Conservation (phyloP, 148 eudicot genomes). For the Amaranthus hypochondriacus region DNA sequence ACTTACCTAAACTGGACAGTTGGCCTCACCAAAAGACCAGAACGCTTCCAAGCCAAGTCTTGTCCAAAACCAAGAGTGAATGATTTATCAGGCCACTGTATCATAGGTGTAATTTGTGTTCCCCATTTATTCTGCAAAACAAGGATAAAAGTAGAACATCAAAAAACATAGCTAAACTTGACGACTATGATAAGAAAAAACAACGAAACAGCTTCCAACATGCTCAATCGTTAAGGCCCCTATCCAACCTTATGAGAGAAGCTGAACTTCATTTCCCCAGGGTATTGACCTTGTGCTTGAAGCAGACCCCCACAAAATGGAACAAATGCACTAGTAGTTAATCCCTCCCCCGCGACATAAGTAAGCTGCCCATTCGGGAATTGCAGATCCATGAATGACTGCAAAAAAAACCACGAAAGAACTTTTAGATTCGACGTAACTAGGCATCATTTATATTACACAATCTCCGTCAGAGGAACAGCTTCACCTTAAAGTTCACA, state of each 20-base stretch:
- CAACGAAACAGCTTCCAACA: neutral
- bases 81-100: conserved; percentile 88
- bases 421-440: conserved; percentile 18
- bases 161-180: neutral
- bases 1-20: conserved; percentile 73
- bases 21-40: conserved; percentile 86
- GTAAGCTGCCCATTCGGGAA: conserved; percentile 96
- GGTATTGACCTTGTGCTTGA: conserved; percentile 99
- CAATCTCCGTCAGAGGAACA: neutral
- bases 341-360: conserved; percentile 88
- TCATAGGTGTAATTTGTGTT: conserved; percentile 69
- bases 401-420: conserved; percentile 25
- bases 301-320: conserved; percentile 84
- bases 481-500: neutral
- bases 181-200: neutral
- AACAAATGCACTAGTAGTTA: conserved; percentile 83
- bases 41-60: conserved; percentile 89
- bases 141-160: neutral
- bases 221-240: neutral
- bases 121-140: conserved; percentile 79
- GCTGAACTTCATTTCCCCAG: conserved; percentile 92
- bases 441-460: neutral
- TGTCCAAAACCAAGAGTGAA: conserved; percentile 59
- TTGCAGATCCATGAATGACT: conserved; percentile 98
- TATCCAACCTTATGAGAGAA: conserved; percentile 83